Evolutionary conservation across 495 filamentous ascomycete species (phyloP), one percentile per base, ranked within the genome.

Genomic region (Tuber melanosporum): DNA sequence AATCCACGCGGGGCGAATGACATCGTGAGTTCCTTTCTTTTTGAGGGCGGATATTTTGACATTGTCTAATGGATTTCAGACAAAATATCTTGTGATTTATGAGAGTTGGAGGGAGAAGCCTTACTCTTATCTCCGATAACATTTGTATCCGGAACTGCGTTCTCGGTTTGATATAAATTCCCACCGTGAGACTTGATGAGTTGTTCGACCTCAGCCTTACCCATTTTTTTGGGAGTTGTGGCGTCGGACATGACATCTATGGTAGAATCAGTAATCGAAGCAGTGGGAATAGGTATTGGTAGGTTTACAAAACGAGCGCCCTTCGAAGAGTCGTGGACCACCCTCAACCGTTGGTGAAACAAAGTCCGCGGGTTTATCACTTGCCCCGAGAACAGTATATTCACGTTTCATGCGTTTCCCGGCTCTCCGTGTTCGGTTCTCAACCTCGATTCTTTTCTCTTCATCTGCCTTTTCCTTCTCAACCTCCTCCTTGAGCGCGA

Each of bases 111-210:
- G 42, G 5, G 9, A n/a, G 70, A 36, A 22, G 7, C 45, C 71
- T 78, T 84, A 89, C 89, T 92, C 83, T 92, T 91, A 73, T 98
- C 96, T 4, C 91, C 94, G 70, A 99, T 85, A 76, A 92, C 88
- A 46, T 95, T 85, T 46, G 90, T 92, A 62, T 86, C 84, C 6
- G 88, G 84, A 22, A 85, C 87, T 17, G 90, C 88, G 70, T 85
- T 90, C 42, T 92, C 88, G 12, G 89, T 90, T 83, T 97, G 94
- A 69, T 90, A 91, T 69, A 97, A 88, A 52, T 86, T 89, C n/a
- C 94, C 95, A 39, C 95, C 96, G 74, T 98, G 89, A 36, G 90
- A 87, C 84, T 98, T 98, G 80, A 98, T 89, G 1, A 98, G 86
- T 66, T 90, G 87, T 83, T 98, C 94, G n/a, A 98, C 85, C 72